Percentiles rank a stretch among this genome's conserved stretches.
Conservation (phyloP, 306 rosid species). For the Prunus padus region DNA sequence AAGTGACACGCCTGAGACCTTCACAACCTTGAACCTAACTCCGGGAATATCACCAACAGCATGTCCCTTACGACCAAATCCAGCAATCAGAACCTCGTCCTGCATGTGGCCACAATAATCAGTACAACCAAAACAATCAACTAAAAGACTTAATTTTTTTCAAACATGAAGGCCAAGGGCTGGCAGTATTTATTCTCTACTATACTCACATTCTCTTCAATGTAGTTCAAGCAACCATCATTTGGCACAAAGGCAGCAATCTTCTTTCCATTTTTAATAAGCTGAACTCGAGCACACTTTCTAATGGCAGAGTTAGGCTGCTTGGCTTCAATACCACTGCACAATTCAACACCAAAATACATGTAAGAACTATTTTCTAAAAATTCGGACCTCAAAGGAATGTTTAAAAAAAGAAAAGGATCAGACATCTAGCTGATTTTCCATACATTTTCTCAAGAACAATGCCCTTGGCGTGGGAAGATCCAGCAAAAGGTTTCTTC, state of each 20-base stretch:
- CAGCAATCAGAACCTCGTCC: slow-evolving; percentile 73
- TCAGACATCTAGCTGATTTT: slow-evolving; percentile 3
- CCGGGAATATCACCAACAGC: slow-evolving; percentile 75
- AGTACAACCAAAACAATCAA: not conserved
- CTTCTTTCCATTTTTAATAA: slow-evolving; percentile 66
- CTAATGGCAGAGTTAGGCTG: slow-evolving; percentile 73
- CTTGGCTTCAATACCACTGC: slow-evolving; percentile 66
- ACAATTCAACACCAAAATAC: slow-evolving; percentile 8
- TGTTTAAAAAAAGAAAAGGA: not conserved
- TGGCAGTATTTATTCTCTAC: not conserved
- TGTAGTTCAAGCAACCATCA: slow-evolving; percentile 64
- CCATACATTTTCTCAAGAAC: slow-evolving; percentile 62
- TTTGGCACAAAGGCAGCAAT: slow-evolving; percentile 70
- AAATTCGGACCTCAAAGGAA: not conserved
- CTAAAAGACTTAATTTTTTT: not conserved
- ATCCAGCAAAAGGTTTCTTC: slow-evolving; percentile 70
- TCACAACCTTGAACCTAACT: slow-evolving; percentile 65
- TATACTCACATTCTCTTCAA: slow-evolving; percentile 58
- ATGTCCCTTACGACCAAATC: slow-evolving; percentile 63
- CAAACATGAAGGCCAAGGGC: not conserved
- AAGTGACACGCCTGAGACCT: slow-evolving; percentile 66
- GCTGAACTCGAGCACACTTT: slow-evolving; percentile 65
- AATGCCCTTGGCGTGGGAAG: slow-evolving; percentile 61
- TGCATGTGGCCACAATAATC: slow-evolving; percentile 19
- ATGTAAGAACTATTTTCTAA: not conserved